Evolutionary conservation across 805 yeast species (phyloP).

Genomic region (Saccharomycopsis malanga): DNA sequence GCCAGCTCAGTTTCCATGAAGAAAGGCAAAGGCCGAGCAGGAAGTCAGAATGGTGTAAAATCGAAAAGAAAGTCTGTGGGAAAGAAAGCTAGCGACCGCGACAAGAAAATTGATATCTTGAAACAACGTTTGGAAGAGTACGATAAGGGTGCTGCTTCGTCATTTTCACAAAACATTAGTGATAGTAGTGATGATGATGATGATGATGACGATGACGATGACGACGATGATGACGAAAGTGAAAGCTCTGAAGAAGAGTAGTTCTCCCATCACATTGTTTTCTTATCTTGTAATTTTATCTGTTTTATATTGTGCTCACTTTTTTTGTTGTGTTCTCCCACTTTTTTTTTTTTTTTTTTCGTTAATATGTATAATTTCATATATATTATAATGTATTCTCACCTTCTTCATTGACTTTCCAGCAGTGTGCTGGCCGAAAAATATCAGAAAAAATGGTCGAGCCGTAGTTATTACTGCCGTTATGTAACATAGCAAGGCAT

Average conservation of each 20-base stretch:
- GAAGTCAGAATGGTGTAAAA: conserved; percentile 31
- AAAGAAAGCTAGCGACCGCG: conserved; percentile 21
- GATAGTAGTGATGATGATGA: conserved; percentile 33
- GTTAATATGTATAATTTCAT: neutral
- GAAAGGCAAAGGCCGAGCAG: conserved; percentile 31
- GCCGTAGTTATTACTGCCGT: too few species aligned
- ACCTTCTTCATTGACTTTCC: too few species aligned
- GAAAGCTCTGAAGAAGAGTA: conserved; percentile 71
- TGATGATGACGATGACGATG: too few species aligned
- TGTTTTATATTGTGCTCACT: neutral
- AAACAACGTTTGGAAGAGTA: conserved; percentile 71
- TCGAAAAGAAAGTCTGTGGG: conserved; percentile 16
- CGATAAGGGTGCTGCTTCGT: conserved; percentile 39
- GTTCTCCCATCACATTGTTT: conserved; percentile 4
- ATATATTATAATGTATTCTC: too few species aligned
- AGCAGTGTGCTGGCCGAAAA: too few species aligned
- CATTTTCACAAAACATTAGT: conserved; percentile 23
- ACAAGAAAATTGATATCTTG: conserved; percentile 58
- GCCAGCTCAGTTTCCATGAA: conserved; percentile 16
- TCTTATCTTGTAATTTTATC: too few species aligned
- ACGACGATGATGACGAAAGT: conserved; percentile 50
- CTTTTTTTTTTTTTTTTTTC: neutral
- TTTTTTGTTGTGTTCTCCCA: neutral
- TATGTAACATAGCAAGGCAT: too few species aligned
- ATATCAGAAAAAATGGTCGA: too few species aligned